These are phyloP conservation scores for Obba rivulosa DNA, from an alignment of 768 basidiomycete species.

Conservation along the genomic window DNA sequence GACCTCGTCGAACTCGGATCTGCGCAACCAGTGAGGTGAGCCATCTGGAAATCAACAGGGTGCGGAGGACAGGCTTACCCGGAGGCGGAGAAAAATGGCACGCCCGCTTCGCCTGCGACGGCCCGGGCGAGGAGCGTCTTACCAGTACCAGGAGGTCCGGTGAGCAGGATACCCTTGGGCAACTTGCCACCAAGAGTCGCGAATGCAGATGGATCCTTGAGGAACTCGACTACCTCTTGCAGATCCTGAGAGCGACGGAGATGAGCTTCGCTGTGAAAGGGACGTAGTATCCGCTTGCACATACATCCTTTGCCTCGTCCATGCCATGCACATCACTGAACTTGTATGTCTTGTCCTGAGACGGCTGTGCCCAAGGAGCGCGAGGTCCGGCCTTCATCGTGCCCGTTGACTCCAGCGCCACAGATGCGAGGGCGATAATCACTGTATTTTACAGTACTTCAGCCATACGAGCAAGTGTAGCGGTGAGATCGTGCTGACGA, in stretches of 20 bases:
- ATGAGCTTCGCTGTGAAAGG: not conserved
- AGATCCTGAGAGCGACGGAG: slow-evolving; percentile 56
- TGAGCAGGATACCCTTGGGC: slow-evolving; percentile 88
- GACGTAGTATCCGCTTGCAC: slow-evolving; percentile 14
- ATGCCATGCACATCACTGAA: slow-evolving; percentile 97
- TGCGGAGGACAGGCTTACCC: slow-evolving; percentile 45
- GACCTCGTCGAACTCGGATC: slow-evolving; percentile 97
- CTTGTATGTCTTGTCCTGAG: slow-evolving; percentile 74
- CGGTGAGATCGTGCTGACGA: slow-evolving; percentile 9
- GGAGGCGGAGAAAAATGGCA: slow-evolving; percentile 95
- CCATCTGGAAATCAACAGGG: slow-evolving; percentile 7
- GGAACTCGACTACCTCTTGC: slow-evolving; percentile 90
- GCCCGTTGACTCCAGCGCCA: slow-evolving; percentile 90
- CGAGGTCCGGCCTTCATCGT: slow-evolving; percentile 84
- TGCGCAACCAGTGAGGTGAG: slow-evolving; percentile 18
- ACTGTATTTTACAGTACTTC: slow-evolving; percentile 34
- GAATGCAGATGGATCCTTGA: slow-evolving; percentile 90
- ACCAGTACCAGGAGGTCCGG: slow-evolving; percentile 92
- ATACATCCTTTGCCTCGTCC: slow-evolving; percentile 90
- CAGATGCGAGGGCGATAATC: slow-evolving; percentile 79
- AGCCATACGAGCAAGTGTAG: not conserved
- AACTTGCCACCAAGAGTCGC: slow-evolving; percentile 89
- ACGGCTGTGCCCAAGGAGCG: slow-evolving; percentile 78
- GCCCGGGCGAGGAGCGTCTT: slow-evolving; percentile 98
- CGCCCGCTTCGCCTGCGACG: slow-evolving; percentile 95